phyloP scores from a whole-genome alignment of 768 basidiomycete species.

The Pholiota microspora region DNA sequence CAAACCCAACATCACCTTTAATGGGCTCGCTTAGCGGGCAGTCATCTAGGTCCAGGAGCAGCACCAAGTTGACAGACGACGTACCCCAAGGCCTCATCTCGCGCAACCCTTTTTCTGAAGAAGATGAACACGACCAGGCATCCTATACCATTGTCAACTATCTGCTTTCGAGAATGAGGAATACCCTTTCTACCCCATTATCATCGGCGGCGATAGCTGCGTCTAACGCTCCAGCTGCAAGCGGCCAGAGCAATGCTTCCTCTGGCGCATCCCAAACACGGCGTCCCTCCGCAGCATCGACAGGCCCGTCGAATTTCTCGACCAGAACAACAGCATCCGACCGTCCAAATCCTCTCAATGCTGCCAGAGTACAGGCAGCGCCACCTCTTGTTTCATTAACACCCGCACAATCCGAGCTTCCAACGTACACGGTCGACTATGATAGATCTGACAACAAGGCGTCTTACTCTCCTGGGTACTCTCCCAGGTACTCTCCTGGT shows the following conservation, averaged over 20 bases:
- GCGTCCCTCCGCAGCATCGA: constrained; percentile 55
- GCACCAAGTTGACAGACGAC: constrained; percentile 58
- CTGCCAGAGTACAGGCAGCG: constrained; percentile 56
- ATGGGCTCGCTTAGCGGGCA: constrained; percentile 35
- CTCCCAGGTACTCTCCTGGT: constrained; percentile 40
- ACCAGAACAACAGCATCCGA: constrained; percentile 49
- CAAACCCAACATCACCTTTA: constrained; percentile 31
- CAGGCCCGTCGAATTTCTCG: constrained; percentile 46
- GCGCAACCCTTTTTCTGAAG: constrained; percentile 91
- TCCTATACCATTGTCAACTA: constrained; percentile 84
- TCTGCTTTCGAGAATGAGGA: constrained; percentile 79
- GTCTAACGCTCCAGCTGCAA: constrained; percentile 29
- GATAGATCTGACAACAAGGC: constrained; percentile 54
- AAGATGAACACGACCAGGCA: constrained; percentile 87
- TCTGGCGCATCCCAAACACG: constrained; percentile 44
- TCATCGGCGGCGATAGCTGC: constrained; percentile 48
- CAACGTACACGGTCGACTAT: constrained; percentile 64
- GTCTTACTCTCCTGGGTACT: constrained; percentile 33
- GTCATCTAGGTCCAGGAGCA: constrained; percentile 62
- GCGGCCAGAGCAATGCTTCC: constrained; percentile 28
- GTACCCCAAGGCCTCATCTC: constrained; percentile 73
- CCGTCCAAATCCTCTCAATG: constrained; percentile 55
- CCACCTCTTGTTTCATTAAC: constrained; percentile 85
- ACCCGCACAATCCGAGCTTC: constrained; percentile 78
- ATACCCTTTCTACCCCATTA: constrained; percentile 67